phyloP scores from a whole-genome alignment of 2,329 filamentous ascomycete genomes.

The Emydomyces testavorans region DNA sequence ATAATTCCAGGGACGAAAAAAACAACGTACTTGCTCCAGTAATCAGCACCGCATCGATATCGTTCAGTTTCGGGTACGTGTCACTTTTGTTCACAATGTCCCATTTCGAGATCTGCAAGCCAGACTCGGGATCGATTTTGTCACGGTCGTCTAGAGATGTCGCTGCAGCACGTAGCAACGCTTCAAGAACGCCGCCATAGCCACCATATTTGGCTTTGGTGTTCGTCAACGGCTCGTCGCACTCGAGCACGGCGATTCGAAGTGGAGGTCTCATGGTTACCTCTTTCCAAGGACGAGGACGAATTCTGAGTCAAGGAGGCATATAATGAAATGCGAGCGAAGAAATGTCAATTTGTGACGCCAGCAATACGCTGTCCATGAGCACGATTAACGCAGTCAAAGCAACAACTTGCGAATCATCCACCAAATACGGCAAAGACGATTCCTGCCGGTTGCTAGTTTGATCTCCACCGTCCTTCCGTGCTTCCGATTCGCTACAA shows the following conservation, averaged over 20 bases:
- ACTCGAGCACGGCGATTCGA: slow-evolving; percentile 77
- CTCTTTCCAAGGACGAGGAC: neutral
- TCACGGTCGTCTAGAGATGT: slow-evolving; percentile 33
- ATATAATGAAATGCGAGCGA: neutral
- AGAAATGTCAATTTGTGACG: neutral
- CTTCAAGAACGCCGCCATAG: slow-evolving; percentile 60
- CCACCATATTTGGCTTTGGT: slow-evolving; percentile 54
- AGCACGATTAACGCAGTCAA: neutral
- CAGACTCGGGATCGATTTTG: slow-evolving; percentile 26
- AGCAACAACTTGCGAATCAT: neutral
- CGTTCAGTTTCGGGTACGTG: slow-evolving; percentile 59
- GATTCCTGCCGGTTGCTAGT: neutral
- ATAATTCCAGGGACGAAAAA: neutral
- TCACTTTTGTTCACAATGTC: slow-evolving; percentile 57
- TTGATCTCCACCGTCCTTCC: neutral
- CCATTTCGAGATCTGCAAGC: slow-evolving; percentile 52
- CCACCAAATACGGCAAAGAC: no score
- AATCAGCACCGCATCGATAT: slow-evolving; percentile 71
- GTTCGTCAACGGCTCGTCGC: slow-evolving; percentile 61
- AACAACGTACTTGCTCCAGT: slow-evolving; percentile 52
- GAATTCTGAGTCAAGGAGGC: neutral
- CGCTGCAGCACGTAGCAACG: slow-evolving; percentile 47
- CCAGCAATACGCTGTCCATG: neutral
- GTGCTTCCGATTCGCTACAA: neutral
- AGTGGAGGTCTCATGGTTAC: slow-evolving; percentile 41